phyloP scores from a whole-genome alignment of 768 basidiomycete genomes.

The Clathrus columnatus region DNA sequence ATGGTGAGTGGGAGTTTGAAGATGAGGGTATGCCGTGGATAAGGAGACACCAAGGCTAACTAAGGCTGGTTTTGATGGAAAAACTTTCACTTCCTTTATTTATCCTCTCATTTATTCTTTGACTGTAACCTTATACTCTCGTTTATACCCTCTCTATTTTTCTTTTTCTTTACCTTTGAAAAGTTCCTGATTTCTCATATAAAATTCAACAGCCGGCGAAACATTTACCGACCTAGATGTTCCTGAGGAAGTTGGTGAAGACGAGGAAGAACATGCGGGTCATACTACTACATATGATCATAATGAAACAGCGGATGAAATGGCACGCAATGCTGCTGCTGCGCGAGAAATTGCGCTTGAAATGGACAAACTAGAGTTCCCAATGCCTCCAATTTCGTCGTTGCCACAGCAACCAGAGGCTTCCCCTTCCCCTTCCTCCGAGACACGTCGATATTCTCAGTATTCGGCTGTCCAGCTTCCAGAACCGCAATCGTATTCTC shows the following conservation, averaged over 20 bases:
- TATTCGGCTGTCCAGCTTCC: not conserved
- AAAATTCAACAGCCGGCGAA: not conserved
- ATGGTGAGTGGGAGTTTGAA: constrained; percentile 12
- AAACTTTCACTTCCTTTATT: not conserved
- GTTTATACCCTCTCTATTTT: not conserved
- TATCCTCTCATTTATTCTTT: not conserved
- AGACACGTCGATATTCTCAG: not conserved
- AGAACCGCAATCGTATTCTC: not conserved
- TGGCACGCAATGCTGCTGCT: constrained; percentile 53
- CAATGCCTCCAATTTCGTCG: constrained; percentile 17
- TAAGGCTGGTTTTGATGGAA: not conserved
- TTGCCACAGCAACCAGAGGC: constrained; percentile 16
- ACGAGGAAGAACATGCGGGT: not conserved
- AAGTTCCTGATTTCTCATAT: not conserved
- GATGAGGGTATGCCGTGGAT: constrained; percentile 11
- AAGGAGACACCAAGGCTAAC: constrained; percentile 3
- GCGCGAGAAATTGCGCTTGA: constrained; percentile 61
- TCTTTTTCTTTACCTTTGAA: not conserved
- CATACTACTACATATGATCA: not conserved
- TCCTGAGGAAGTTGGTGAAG: not conserved
- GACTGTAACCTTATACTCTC: not conserved
- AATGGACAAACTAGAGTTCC: constrained; percentile 46
- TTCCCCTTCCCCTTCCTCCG: not conserved
- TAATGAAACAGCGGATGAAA: constrained; percentile 36
- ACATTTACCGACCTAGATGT: not conserved